These are phyloP conservation scores for Pseudomonodictys pantanalensis DNA, from an alignment of 495 filamentous ascomycete species.

Conservation along the genomic window DNA sequence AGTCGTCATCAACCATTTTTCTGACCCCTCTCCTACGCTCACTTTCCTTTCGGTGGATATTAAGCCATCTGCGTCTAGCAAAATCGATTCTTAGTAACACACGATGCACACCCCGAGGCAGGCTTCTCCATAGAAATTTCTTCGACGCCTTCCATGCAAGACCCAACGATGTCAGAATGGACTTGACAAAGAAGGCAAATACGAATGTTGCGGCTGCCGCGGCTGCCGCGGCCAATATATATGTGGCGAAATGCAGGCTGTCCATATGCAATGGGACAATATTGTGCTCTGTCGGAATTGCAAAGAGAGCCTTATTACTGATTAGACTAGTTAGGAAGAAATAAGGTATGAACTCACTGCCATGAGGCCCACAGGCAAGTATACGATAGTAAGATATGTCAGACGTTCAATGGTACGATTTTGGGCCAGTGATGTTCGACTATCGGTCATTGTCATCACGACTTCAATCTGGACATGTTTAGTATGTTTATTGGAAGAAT, in stretches of 20 bases:
- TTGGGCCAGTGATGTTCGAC: constrained; percentile 5
- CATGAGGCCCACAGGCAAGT: constrained; percentile 7
- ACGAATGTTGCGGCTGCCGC: neutral
- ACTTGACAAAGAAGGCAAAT: neutral
- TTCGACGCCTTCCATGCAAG: too few species aligned
- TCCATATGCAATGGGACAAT: neutral
- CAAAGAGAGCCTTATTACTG: neutral
- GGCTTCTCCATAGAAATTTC: too few species aligned
- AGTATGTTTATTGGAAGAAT: neutral
- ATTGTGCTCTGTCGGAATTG: neutral
- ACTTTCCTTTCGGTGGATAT: too few species aligned
- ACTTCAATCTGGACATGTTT: neutral
- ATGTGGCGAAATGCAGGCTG: neutral
- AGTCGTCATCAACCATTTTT: too few species aligned
- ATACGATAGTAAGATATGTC: constrained; percentile 11
- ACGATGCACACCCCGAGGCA: too few species aligned
- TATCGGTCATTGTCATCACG: constrained; percentile 7
- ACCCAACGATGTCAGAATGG: too few species aligned
- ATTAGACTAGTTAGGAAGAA: neutral
- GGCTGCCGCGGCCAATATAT: neutral
- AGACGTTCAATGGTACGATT: constrained; percentile 5
- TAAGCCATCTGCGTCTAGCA: too few species aligned
- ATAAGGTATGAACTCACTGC: constrained; percentile 2
- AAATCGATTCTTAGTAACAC: too few species aligned
- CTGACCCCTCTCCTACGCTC: too few species aligned